A percentile compares a stretch with the other conserved stretches of the same genome.
These are phyloP conservation scores for Diplosphaera chodatii DNA, from an alignment of 139 green algal genomes.

Conservation along the genomic window DNA sequence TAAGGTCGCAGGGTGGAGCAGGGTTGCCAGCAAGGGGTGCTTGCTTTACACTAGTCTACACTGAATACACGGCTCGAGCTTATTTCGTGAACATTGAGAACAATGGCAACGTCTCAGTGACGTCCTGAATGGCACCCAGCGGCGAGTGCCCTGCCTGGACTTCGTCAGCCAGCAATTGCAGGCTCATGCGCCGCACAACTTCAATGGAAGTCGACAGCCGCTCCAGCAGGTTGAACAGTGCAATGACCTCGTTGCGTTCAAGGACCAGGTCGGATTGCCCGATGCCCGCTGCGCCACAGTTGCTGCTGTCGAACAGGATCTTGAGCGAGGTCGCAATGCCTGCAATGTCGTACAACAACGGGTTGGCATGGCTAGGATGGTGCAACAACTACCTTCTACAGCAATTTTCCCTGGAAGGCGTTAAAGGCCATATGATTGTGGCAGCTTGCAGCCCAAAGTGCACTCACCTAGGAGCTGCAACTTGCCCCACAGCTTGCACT, in stretches of 20 bases:
- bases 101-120: constrained; percentile 14
- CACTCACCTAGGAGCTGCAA: constrained; percentile 88
- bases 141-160: constrained; percentile 12
- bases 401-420: too few relatives aligned
- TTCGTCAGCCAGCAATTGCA: constrained; percentile 18
- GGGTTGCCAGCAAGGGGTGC: too few relatives aligned
- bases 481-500: constrained; percentile 99
- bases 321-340: constrained; percentile 91
- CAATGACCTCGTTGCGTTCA: constrained; percentile 92
- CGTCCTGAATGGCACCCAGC: constrained; percentile 35
- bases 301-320: constrained; percentile 75
- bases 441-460: too few relatives aligned
- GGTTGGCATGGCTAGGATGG: too few relatives aligned
- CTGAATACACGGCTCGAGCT: background rate
- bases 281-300: constrained; percentile 36
- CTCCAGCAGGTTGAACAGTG: constrained; percentile 87
- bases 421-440: too few relatives aligned
- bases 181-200: constrained; percentile 34
- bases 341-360: constrained; percentile 10
- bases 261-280: constrained; percentile 39
- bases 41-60: too few relatives aligned
- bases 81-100: background rate
- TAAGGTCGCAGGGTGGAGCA: too few relatives aligned
- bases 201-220: constrained; percentile 66
- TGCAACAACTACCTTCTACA: too few relatives aligned